These are phyloP conservation scores for Magnolia officinalis DNA, from an alignment of 164 flowering plant species.

Conservation along the genomic window DNA sequence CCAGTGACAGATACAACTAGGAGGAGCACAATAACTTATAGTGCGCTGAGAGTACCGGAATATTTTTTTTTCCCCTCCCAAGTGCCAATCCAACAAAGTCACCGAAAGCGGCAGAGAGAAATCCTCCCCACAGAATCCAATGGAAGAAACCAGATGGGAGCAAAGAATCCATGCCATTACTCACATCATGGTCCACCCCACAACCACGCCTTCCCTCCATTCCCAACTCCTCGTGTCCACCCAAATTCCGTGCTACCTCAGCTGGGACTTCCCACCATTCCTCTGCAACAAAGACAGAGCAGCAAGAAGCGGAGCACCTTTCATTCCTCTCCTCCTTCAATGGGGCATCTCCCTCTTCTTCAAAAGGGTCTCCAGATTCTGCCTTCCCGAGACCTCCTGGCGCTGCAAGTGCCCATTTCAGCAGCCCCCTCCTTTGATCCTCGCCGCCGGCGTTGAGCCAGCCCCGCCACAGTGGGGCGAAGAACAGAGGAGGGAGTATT, in stretches of 20 bases:
- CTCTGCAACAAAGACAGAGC: slow-evolving; percentile 38
- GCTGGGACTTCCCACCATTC: slow-evolving; percentile 88
- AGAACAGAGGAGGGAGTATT: slow-evolving; percentile 46
- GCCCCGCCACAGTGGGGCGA: slow-evolving; percentile 47
- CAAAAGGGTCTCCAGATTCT: slow-evolving; percentile 49
- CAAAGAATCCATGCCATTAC: slow-evolving; percentile 60
- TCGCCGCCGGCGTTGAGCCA: slow-evolving; percentile 69
- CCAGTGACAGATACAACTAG: too few relatives aligned
- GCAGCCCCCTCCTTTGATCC: slow-evolving; percentile 74
- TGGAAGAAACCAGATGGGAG: slow-evolving; percentile 70
- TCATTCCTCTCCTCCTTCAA: slow-evolving; percentile 31
- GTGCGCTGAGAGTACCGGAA: background rate
- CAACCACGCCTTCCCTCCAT: slow-evolving; percentile 66
- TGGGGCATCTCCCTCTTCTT: slow-evolving; percentile 67
- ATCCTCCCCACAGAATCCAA: slow-evolving; percentile 7
- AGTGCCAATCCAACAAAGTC: background rate
- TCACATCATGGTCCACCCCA: slow-evolving; percentile 66
- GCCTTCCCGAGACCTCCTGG: slow-evolving; percentile 69
- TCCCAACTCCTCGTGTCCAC: slow-evolving; percentile 71
- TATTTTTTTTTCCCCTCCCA: background rate
- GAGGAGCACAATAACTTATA: too few relatives aligned
- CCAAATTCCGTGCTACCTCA: slow-evolving; percentile 69
- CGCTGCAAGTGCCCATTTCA: slow-evolving; percentile 77
- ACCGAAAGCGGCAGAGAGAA: background rate
- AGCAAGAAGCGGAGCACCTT: background rate